Percentiles rank a stretch among this genome's conserved stretches.
These are phyloP conservation scores for Aspergillus biplanus DNA, from an alignment of 495 filamentous ascomycete genomes.

Conservation along the genomic window DNA sequence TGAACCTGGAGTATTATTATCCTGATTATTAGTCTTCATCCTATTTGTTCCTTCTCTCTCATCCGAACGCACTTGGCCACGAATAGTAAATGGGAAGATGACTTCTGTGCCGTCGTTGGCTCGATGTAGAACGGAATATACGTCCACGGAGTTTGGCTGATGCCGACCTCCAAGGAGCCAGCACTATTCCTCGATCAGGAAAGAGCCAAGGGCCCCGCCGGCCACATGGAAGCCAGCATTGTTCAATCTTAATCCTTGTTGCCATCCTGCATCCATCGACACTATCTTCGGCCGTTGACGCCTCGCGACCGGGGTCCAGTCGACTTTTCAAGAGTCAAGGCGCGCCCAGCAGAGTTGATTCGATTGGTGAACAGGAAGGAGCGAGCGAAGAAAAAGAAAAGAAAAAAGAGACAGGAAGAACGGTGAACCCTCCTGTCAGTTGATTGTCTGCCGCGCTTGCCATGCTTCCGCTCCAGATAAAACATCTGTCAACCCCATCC, in stretches of 20 bases:
- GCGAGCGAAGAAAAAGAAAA: background rate
- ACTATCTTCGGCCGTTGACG: background rate
- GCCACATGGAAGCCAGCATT: slow-evolving; percentile 9
- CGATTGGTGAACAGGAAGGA: background rate
- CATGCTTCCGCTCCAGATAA: no score
- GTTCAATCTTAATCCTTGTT: background rate
- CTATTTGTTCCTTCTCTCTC: no score
- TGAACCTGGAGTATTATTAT: no score
- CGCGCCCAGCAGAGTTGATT: background rate
- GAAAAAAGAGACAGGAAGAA: background rate
- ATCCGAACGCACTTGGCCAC: no score
- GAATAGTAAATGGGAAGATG: no score
- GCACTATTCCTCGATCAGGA: background rate
- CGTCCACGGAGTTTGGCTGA: no score
- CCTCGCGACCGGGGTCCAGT: background rate
- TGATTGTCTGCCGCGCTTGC: no score
- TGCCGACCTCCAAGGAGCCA: background rate
- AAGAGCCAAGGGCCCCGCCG: background rate
- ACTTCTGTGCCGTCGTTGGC: no score
- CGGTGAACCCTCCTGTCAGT: no score
- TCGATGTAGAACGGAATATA: no score
- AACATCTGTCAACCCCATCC: no score
- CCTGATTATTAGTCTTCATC: no score
- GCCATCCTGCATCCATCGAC: background rate
- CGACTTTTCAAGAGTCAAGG: background rate